These are phyloP conservation scores for Bruguiera hainesii DNA, from an alignment of 441 rosid genomes.

Conservation along the genomic window DNA sequence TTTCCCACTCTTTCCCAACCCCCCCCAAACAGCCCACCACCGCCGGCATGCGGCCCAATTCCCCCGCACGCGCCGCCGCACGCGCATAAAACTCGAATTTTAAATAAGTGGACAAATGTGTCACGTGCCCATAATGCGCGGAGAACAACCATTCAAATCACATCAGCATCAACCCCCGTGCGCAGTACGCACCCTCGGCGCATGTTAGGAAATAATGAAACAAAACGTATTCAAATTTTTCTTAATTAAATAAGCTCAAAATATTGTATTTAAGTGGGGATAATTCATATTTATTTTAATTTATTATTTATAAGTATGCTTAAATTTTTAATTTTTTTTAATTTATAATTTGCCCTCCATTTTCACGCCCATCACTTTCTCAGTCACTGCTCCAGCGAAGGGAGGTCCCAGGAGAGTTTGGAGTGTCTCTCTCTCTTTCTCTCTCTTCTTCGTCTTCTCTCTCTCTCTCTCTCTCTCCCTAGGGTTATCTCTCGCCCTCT, in stretches of 20 bases:
- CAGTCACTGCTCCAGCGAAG: constrained; percentile 37
- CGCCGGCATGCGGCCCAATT: too few relatives aligned
- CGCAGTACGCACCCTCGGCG: constrained; percentile 15
- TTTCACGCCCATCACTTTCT: constrained; percentile 33
- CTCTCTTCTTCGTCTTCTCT: constrained; percentile 29
- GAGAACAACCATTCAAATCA: too few relatives aligned
- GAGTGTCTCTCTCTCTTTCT: not conserved
- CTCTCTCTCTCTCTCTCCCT: too few relatives aligned
- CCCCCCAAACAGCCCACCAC: too few relatives aligned
- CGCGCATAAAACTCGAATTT: not conserved
- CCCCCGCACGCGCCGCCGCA: not conserved
- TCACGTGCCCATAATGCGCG: too few relatives aligned
- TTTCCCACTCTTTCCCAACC: not conserved
- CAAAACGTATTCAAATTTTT: not conserved
- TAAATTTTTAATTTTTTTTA: too few relatives aligned
- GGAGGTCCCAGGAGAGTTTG: constrained; percentile 21
- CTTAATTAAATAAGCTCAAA: too few relatives aligned
- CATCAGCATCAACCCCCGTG: not conserved
- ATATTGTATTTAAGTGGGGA: too few relatives aligned
- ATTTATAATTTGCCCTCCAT: constrained; percentile 41
- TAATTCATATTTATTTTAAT: too few relatives aligned
- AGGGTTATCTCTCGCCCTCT: too few relatives aligned
- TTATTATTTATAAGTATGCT: too few relatives aligned
- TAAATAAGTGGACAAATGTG: too few relatives aligned
- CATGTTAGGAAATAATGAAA: not conserved